Conservation (phyloP, 2,329 filamentous ascomycete genomes). For the Epichloe gansuensis region DNA sequence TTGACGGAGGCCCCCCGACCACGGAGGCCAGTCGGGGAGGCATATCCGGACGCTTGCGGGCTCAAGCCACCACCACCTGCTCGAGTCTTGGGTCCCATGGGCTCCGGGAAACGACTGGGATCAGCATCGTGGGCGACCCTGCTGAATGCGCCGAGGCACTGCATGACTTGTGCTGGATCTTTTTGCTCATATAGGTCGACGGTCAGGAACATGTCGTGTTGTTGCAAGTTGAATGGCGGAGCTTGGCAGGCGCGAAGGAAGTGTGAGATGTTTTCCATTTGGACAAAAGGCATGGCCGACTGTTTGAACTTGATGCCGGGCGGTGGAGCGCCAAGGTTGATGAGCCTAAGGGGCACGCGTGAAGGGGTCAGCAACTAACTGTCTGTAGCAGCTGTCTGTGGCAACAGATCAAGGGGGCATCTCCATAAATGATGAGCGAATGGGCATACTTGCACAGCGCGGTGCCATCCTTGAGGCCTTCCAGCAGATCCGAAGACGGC, state of each 20-base stretch:
- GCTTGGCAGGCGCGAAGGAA: conserved; percentile 82
- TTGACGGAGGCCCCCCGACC: conserved; percentile 39
- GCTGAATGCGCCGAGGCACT: conserved; percentile 86
- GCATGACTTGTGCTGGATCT: conserved; percentile 88
- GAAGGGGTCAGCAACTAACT: neutral
- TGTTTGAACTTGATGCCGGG: conserved; percentile 81
- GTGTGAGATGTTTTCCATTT: conserved; percentile 98
- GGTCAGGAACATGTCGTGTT: conserved; percentile 92
- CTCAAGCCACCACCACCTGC: conserved; percentile 38
- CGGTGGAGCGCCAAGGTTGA: conserved; percentile 65
- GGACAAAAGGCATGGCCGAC: conserved; percentile 92
- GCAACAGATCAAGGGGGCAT: neutral
- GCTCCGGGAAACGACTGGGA: conserved; percentile 57
- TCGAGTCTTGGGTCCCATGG: conserved; percentile 60
- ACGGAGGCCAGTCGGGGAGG: conserved; percentile 33
- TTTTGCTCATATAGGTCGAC: conserved; percentile 94
- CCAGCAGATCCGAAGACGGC: conserved; percentile 63
- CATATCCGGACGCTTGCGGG: conserved; percentile 49
- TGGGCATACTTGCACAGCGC: conserved; percentile 72
- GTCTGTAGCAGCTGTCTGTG: too few species aligned
- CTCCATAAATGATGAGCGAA: neutral
- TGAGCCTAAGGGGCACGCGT: conserved; percentile 44
- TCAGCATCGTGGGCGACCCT: conserved; percentile 66
- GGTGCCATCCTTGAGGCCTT: conserved; percentile 79
- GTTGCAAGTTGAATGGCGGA: conserved; percentile 72